A percentile compares a stretch with the other conserved stretches of the same genome.
Conservation (phyloP, 768 basidiomycete species). For the Russula vinacea region DNA sequence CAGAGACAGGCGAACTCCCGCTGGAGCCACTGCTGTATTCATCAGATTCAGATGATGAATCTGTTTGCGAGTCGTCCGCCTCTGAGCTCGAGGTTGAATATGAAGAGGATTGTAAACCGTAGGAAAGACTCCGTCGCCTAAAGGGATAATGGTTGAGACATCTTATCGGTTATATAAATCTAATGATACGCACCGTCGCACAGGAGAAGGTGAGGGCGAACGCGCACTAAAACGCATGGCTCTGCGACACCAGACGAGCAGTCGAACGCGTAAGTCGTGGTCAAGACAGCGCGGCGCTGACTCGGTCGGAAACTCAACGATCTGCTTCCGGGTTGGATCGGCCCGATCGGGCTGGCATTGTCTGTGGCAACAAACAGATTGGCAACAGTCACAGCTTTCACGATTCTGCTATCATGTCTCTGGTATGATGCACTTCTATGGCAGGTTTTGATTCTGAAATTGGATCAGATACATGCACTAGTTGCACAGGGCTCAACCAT, state of each 20-base stretch:
- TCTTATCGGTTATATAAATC: neutral
- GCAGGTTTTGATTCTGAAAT: neutral
- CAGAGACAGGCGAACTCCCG: neutral
- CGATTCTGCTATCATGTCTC: slow-evolving; percentile 21
- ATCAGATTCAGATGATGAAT: slow-evolving; percentile 16
- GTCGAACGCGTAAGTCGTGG: neutral
- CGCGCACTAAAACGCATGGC: slow-evolving; percentile 27
- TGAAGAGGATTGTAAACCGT: slow-evolving; percentile 23
- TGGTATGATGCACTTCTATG: slow-evolving; percentile 1
- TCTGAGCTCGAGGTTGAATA: slow-evolving; percentile 18
- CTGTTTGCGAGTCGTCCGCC: slow-evolving; percentile 3
- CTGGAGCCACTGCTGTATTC: slow-evolving; percentile 18
- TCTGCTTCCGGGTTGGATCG: neutral
- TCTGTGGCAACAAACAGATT: neutral
- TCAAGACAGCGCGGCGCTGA: neutral
- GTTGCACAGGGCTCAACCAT: slow-evolving; percentile 76
- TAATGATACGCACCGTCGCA: slow-evolving; percentile 14
- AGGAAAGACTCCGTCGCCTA: slow-evolving; percentile 24
- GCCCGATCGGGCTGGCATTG: slow-evolving; percentile 1
- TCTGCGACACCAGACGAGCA: neutral
- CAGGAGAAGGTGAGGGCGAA: slow-evolving; percentile 21
- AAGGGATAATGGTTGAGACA: neutral
- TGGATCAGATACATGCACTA: slow-evolving; percentile 70
- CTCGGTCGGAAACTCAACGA: neutral
- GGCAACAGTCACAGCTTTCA: neutral